Evolutionary conservation across 2,329 filamentous ascomycete genomes (phyloP), one percentile per base, ranked within the genome.

Genomic region (Tolypocladium nubicola): DNA sequence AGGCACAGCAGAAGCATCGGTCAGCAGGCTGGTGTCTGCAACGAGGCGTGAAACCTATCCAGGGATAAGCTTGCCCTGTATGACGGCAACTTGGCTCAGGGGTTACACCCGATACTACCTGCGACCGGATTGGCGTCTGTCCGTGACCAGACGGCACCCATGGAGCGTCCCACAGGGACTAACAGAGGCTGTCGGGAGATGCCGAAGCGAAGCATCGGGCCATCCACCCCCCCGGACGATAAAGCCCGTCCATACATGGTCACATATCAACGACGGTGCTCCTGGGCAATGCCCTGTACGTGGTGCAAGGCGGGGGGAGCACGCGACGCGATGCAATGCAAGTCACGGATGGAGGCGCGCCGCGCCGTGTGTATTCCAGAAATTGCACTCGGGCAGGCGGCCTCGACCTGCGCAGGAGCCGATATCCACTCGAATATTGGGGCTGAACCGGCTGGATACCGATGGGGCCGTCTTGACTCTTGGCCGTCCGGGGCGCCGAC

Each of bases 31-130:
- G 30, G 47, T 37, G 47, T 56, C 57, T 61, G 59, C 60, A 60
- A 59, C 60, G 56, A 59, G 59, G 55, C 55, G 56, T 61, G 60
- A 64, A 63, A 64, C 58, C 40, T 38, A 33, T 30, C 53, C 56
- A 60, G 57, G 57, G 45, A 57, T 49, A 41, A 41, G 55, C 38
- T 52, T 53, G 50, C 53, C 52, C 52, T 54, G 57, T 59, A 58
- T 59, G 54, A 58, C 52, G 56, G 56, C 47, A 56, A 50, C 49
- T 47, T 49, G 55, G 38, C 19, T 54, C 54, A 59, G 61, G 59
- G 61, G 61, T 58, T 52, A 52, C 55, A 56, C 57, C 50, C 39
- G 41, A 56, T 56, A 40, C 39, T 9, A 62, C 54, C 58, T 63
- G 61, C 60, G 59, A 64, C 63, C 56, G 57, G 59, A 59, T 41